Conservation (phyloP, 192 early-diverging fungal species). For the Entomortierella beljakovae region DNA sequence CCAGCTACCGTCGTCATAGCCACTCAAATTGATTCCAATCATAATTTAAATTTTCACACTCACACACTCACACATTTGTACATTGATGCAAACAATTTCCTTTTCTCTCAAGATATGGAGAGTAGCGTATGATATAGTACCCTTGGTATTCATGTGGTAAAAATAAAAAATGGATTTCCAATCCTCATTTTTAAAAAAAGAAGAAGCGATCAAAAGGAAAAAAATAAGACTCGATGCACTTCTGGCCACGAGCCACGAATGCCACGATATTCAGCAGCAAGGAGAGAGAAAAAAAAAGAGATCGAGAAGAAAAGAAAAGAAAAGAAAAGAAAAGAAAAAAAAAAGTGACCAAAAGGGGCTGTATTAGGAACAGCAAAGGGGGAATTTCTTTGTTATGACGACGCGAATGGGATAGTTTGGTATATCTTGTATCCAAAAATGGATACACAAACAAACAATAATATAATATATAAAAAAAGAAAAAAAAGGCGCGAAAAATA, state of each 20-base stretch:
- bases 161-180: neutral
- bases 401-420: too few relatives aligned
- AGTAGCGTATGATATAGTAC: too few relatives aligned
- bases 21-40: neutral
- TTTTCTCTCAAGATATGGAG: too few relatives aligned
- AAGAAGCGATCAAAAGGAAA: neutral
- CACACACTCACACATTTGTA: too few relatives aligned
- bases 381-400: too few relatives aligned
- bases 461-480: too few relatives aligned
- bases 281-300: neutral
- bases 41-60: neutral
- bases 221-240: neutral
- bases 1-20: neutral
- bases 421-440: too few relatives aligned
- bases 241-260: neutral
- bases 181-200: neutral
- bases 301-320: neutral
- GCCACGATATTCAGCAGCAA: neutral
- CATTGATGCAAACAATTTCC: too few relatives aligned
- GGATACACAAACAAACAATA: too few relatives aligned
- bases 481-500: too few relatives aligned
- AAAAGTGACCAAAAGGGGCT: neutral
- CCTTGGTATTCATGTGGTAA: too few relatives aligned
- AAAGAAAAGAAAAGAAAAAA: constrained; percentile 8
- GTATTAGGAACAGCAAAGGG: too few relatives aligned